Evolutionary conservation across 306 rosid species (phyloP), one percentile per base, ranked within the genome.

Genomic region (Cicer yamashitae): DNA sequence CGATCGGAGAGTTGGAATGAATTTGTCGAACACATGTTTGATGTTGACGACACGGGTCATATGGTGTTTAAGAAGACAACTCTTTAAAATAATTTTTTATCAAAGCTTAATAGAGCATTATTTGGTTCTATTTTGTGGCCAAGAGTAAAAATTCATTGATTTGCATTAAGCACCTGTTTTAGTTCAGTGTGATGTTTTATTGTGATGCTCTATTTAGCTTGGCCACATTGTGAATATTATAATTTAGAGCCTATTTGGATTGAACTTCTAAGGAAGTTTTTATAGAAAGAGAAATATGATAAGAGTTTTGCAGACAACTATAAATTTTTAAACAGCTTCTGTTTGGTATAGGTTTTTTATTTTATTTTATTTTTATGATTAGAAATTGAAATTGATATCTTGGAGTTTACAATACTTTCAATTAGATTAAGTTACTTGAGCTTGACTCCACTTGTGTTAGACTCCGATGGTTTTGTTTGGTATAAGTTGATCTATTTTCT

Each of bases 1-100:
- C 79, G 78, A 82, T 78, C 77, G 12, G 91, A 86, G 37, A 86
- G 88, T 65, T 94, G 96, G 98, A 89, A 91, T 70, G 89, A 83
- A 4, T 91, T 91, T 44, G 89, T 89, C 2, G 91, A 72, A 62
- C 93, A 93, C 44, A 76, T 87, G 43, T 94, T 94, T 44, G 86
- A 91, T 10, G 85, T 84, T 46, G 91, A 91, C 34, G 96, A 89
- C 79, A 84, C 89, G 8, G 98, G 98, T 80, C 86, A 82, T 40
- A 85, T 94, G 87, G 92, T 90, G 80, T 86, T 90, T 83, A 94
- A 89, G 82, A 86, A 88, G 75, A 79, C 82, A 58, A 63, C 57
- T 63, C 37, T 48, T 13, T 84, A 52, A 58, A 71, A 13, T 1
- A 11, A 38, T 7, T 69, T 56, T 39, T 3, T 51, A 60, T 54